Evolutionary conservation across 1,284 basidiomycete genomes (phyloP), one percentile per base, ranked within the genome.

Genomic region (Irpex rosettiformis): DNA sequence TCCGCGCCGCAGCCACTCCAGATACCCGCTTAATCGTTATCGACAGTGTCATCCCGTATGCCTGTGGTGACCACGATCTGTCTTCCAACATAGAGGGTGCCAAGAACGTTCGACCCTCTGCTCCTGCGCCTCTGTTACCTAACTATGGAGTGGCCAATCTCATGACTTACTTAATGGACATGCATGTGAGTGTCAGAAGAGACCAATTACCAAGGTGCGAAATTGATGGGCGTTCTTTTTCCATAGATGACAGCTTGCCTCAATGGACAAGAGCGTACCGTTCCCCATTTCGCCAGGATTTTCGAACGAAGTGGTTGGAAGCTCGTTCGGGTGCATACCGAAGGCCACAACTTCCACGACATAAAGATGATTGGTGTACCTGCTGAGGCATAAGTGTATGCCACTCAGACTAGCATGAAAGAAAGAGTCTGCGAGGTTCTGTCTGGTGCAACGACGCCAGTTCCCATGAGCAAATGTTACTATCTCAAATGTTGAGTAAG

Each of bases 1-100:
- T 72, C 18, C 68, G 70, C 27, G 55, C 53, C 18, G 70, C 68
- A 13, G 60, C 60, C 4, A 28, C 37, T 4, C 57, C 57, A 21
- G 16, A 28, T 2, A 61, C 60, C 2, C 37, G 51, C 11, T 24
- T 61, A 5, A 25, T 61, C 13, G 52, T 59, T 45, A 21, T 59
- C 21, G 60, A 59, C 58, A 48, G 42, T 21, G 29, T 58, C 13
- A n/a, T 57, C 11, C 33, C 42, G 4, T 58, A 61, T 30, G 54
- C 56, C 13, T 61, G 56, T 43, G 54, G 49, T n/a, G 56, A 59
- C 25, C 40, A 55, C 2, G 21, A 18, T 10, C 16, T 55, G 5
- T 30, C 43, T 4, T 40, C 54, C 2, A 18, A 24, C 2, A 63
- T 62, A 21, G 59, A 64, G 2, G 65, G 61, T 13, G 59, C 61